Conservation (phyloP, 257 asterid species). For the Solanum arcanum region DNA sequence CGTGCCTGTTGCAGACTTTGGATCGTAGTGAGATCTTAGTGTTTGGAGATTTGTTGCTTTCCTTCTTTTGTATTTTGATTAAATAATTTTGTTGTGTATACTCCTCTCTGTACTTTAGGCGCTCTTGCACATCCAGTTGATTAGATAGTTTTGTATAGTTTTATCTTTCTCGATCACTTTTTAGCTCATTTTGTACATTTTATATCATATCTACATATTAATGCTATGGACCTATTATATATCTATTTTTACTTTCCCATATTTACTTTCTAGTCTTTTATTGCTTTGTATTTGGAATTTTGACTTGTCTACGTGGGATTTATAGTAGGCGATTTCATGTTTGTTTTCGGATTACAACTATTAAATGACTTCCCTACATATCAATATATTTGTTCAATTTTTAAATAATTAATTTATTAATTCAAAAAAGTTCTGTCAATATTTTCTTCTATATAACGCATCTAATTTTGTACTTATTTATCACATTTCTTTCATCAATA, state of each 20-base stretch:
- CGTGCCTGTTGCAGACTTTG: not conserved
- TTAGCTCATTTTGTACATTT: not conserved
- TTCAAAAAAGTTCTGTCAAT: not conserved
- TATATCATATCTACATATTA: not conserved
- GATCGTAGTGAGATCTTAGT: not conserved
- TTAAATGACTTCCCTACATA: not conserved
- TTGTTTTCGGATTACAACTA: not conserved
- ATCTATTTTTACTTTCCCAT: not conserved
- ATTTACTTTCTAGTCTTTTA: not conserved
- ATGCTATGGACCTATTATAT: not conserved
- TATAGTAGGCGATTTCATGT: not conserved
- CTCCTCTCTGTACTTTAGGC: not conserved
- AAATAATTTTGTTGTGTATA: not conserved
- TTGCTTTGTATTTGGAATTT: not conserved
- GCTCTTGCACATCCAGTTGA: not conserved
- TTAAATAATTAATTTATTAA: not conserved
- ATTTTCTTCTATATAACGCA: not conserved
- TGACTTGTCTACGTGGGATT: not conserved
- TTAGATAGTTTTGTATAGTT: not conserved
- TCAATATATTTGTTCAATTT: not conserved
- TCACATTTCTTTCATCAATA: not conserved
- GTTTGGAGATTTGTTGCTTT: not conserved
- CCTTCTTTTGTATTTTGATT: not conserved
- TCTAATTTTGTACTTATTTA: not conserved
- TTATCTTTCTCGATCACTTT: not conserved